Evolutionary conservation across 148 eudicot species (phyloP), one percentile per base, ranked within the genome.

Genomic region (Amaranthus palmeri): DNA sequence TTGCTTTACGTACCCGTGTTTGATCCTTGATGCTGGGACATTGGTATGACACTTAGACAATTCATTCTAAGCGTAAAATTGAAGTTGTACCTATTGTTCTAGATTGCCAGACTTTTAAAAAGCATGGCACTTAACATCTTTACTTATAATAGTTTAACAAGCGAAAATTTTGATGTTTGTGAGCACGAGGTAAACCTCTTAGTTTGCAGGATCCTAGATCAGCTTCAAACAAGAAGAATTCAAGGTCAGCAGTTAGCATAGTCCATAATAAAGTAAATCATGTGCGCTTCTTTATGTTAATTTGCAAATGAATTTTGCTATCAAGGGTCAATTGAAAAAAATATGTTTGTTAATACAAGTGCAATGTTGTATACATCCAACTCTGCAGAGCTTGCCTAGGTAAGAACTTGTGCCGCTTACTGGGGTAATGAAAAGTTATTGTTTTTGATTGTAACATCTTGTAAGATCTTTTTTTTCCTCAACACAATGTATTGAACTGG

Each of bases 181-280:
- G 17, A 4, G 8, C 14, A 74, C 53, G 50, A 52, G 73, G 52
- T 52, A 45, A 61, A 62, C 42, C 55, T 11, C 41, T 61, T 62
- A 10, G 70, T 46, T 63, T 66, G 49, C 70, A 57, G 65, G 56
- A 53, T 63, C 53, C 44, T 15, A 50, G 43, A 68, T 59, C 18
- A 68, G 78, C 67, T 59, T 17, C 58, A 57, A 17, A 14, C 61
- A 68, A 67, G 45, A 54, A 45, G 52, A 64, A 12, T 58, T 51
- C 44, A 48, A 36, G 65, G 59, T 51, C 43, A n/a, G 52, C 12
- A 25, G 36, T 36, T 52, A 10, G 15, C 44, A 25, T 69, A 15
- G 10, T 67, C 56, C 43, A 44, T 8, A 8, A 44, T 49, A 13
- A 52, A 52, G n/a, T 40, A 3, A 63, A 25, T 25, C 36, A 25